These are phyloP conservation scores for Tuber magnatum DNA, from an alignment of 495 filamentous ascomycete species.

Conservation along the genomic window DNA sequence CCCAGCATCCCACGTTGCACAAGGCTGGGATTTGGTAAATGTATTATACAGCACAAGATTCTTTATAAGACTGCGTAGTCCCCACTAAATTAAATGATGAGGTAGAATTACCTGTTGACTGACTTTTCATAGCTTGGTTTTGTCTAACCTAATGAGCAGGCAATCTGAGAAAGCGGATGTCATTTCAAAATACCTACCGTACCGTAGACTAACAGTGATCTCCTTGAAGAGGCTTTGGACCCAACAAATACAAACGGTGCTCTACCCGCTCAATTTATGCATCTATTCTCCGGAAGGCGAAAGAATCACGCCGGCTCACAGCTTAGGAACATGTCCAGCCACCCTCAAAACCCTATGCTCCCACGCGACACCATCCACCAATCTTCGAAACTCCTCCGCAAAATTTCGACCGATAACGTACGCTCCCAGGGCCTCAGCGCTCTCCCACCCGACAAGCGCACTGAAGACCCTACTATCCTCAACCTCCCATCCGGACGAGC, in stretches of 20 bases:
- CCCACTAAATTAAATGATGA: neutral
- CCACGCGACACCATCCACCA: neutral
- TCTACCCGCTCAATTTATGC: neutral
- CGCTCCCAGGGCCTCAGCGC: neutral
- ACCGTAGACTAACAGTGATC: neutral
- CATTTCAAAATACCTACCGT: neutral
- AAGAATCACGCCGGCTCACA: neutral
- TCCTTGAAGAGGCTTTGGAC: neutral
- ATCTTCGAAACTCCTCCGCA: neutral
- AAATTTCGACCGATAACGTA: neutral
- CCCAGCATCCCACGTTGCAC: neutral
- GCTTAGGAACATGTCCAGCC: neutral
- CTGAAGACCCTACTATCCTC: slow-evolving; percentile 11
- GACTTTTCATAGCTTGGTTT: neutral
- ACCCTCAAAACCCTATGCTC: neutral
- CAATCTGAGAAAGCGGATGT: neutral
- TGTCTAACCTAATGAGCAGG: neutral
- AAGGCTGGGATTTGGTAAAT: neutral
- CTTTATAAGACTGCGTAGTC: neutral
- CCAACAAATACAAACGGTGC: neutral
- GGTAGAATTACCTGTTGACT: neutral
- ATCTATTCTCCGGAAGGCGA: neutral
- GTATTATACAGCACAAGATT: neutral
- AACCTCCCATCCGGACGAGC: slow-evolving; percentile 4
- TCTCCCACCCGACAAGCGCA: slow-evolving; percentile 15